phyloP scores from a whole-genome alignment of 73 alveolate species.

The Blepharisma stoltei region DNA sequence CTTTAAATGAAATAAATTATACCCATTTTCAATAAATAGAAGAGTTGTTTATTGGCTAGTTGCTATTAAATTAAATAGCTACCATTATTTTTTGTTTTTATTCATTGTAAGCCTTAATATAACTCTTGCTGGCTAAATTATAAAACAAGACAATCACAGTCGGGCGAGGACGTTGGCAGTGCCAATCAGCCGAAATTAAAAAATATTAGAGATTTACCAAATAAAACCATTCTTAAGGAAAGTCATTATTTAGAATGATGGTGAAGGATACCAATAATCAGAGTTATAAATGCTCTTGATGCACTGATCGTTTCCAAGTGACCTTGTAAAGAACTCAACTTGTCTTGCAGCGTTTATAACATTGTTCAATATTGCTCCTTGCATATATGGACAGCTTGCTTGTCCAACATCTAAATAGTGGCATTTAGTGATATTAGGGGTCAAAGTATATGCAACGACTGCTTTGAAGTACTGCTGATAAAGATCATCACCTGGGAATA shows the following conservation, averaged over 20 bases:
- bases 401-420: constrained; percentile 8
- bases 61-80: too few relatives aligned
- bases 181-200: too few relatives aligned
- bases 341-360: background rate
- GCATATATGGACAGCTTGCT: background rate
- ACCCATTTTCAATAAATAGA: too few relatives aligned
- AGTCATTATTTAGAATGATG: background rate
- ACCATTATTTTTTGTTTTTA: too few relatives aligned
- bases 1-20: too few relatives aligned
- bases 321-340: background rate
- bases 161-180: too few relatives aligned
- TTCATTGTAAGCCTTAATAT: too few relatives aligned
- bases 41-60: too few relatives aligned
- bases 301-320: constrained; percentile 12
- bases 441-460: background rate
- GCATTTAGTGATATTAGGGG: background rate
- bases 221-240: background rate
- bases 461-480: constrained; percentile 8
- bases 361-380: background rate
- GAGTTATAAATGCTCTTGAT: background rate
- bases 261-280: background rate
- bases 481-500: constrained; percentile 14
- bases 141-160: too few relatives aligned
- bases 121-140: too few relatives aligned
- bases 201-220: too few relatives aligned